Percentiles rank a stretch among this genome's conserved stretches.
phyloP scores from a whole-genome alignment of 73 alveolate species.

The Stentor coeruleus region DNA sequence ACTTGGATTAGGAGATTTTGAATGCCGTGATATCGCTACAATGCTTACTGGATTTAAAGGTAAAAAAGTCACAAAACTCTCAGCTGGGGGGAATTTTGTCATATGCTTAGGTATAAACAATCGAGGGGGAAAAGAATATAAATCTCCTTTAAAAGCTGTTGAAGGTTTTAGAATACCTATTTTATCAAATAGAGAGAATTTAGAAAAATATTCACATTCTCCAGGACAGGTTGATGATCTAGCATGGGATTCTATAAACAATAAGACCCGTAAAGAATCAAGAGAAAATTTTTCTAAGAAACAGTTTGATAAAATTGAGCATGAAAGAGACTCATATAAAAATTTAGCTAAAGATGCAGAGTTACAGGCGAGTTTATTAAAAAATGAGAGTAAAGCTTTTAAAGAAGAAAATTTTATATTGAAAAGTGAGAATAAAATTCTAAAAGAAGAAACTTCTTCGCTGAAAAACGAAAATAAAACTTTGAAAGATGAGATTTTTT shows the following conservation, averaged over 20 bases:
- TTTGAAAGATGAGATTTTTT: neutral
- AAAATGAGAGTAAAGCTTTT: neutral
- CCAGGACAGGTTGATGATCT: neutral
- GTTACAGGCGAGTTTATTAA: no score
- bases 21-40: conserved; percentile 34
- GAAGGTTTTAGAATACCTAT: neutral
- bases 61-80: conserved; percentile 27
- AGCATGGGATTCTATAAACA: neutral
- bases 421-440: neutral
- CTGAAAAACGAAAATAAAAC: neutral
- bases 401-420: neutral
- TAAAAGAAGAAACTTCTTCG: neutral
- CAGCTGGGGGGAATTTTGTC: conserved; percentile 26
- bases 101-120: conserved; percentile 22
- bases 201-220: no score
- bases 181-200: no score
- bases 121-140: neutral
- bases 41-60: conserved; percentile 36
- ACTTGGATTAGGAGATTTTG: conserved; percentile 54
- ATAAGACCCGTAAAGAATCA: neutral
- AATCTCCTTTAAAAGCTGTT: neutral
- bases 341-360: no score
- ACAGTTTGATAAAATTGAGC: no score
- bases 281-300: neutral
- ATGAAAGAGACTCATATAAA: no score